Conservation (phyloP, 768 basidiomycete species). For the Boletus sp. region DNA sequence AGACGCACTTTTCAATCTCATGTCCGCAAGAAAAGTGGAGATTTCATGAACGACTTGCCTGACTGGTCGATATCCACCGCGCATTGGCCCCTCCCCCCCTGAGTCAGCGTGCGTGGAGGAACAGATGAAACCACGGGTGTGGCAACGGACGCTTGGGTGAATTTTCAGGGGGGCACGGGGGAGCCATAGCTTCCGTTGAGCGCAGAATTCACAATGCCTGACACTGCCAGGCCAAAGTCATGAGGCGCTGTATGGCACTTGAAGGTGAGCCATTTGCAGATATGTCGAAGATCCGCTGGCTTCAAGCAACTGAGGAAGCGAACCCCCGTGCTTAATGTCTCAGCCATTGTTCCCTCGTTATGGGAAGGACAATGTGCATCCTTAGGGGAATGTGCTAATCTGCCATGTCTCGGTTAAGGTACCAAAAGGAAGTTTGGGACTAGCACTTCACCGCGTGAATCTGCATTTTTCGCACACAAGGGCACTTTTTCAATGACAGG, state of each 20-base stretch:
- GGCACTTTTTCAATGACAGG: slow-evolving; percentile 1
- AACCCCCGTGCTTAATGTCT: slow-evolving; percentile 11
- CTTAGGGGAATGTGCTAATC: slow-evolving; percentile 17
- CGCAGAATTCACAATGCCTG: slow-evolving; percentile 7
- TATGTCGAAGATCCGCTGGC: slow-evolving; percentile 15
- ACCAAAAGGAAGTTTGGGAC: slow-evolving; percentile 6
- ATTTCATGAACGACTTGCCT: slow-evolving; percentile 15
- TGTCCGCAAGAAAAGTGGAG: slow-evolving; percentile 18
- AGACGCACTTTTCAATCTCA: slow-evolving; percentile 18
- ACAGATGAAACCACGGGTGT: slow-evolving; percentile 22
- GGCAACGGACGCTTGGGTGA: slow-evolving; percentile 17
- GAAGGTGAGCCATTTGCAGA: slow-evolving; percentile 14
- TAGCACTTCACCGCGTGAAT: slow-evolving; percentile 22
- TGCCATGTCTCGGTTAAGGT: slow-evolving; percentile 23
- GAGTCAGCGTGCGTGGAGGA: slow-evolving; percentile 6
- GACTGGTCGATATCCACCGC: slow-evolving; percentile 12
- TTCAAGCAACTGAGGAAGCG: slow-evolving; percentile 8
- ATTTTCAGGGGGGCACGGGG: slow-evolving; percentile 10
- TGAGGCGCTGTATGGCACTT: slow-evolving; percentile 15
- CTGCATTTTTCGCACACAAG: slow-evolving; percentile 15
- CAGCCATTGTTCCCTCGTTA: slow-evolving; percentile 31
- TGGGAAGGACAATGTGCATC: slow-evolving; percentile 30
- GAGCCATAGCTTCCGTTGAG: slow-evolving; percentile 7
- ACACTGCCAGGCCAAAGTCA: slow-evolving; percentile 11
- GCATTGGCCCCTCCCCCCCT: slow-evolving; percentile 12